These are phyloP conservation scores for Lanzia echinophila DNA, from an alignment of 2,329 filamentous ascomycete species.

Conservation along the genomic window DNA sequence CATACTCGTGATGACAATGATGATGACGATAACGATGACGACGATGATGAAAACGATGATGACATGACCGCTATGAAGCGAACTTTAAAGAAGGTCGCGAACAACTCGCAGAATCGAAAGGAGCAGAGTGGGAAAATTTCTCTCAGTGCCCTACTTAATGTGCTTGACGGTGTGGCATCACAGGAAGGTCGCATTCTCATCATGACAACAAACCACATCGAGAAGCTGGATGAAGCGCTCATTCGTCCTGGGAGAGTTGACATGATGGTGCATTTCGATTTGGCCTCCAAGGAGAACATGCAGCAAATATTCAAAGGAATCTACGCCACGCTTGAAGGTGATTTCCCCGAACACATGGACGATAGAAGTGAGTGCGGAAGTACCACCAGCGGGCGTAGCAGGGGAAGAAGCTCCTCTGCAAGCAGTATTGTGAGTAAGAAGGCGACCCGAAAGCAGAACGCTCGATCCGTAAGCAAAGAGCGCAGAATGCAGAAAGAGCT, in stretches of 20 bases:
- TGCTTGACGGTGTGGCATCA: conserved; percentile 61
- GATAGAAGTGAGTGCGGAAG: conserved; percentile 14
- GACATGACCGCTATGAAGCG: background rate
- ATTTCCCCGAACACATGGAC: conserved; percentile 11
- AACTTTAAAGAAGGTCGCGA: background rate
- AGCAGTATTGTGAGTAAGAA: conserved; percentile 11
- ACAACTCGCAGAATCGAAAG: conserved; percentile 35
- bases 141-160: conserved; percentile 60
- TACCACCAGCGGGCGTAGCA: conserved; percentile 41
- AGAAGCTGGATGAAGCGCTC: conserved; percentile 54
- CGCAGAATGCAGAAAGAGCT: background rate
- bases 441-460: conserved; percentile 8
- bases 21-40: conserved; percentile 8
- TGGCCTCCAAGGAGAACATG: conserved; percentile 25
- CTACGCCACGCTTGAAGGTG: conserved; percentile 34
- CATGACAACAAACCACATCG: conserved; percentile 64
- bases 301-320: conserved; percentile 28
- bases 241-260: conserved; percentile 58
- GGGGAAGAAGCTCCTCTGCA: conserved; percentile 8
- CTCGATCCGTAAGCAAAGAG: conserved; percentile 24
- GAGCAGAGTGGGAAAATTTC: conserved; percentile 35
- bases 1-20: conserved; percentile 33
- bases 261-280: conserved; percentile 48
- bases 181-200: conserved; percentile 62
- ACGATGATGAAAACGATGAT: background rate